Percentiles rank a stretch among this genome's conserved stretches.
Evolutionary conservation across 2,329 filamentous ascomycete genomes (phyloP).

Genomic region (Zymoseptoria crescenta): DNA sequence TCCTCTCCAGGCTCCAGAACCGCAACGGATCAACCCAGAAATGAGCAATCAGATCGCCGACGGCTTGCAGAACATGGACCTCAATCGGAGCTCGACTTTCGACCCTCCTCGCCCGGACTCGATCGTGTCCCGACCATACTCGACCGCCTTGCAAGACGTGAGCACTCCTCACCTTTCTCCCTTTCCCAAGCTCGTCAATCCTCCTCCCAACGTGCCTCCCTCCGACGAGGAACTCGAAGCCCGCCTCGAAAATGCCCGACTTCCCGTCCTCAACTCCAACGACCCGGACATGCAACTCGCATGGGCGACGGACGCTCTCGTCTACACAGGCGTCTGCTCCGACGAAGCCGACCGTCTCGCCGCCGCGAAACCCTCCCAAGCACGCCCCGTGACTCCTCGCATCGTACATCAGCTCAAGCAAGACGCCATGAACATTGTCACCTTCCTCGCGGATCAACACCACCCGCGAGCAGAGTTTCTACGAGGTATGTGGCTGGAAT

Average conservation of each 20-base stretch:
- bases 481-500: slow-evolving; percentile 93
- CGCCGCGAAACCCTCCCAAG: slow-evolving; percentile 32
- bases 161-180: slow-evolving; percentile 76
- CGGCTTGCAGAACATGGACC: slow-evolving; percentile 81
- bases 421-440: slow-evolving; percentile 87
- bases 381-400: slow-evolving; percentile 68
- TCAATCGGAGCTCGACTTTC: slow-evolving; percentile 19
- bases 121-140: neutral
- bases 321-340: slow-evolving; percentile 76
- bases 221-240: slow-evolving; percentile 92
- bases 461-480: slow-evolving; percentile 94
- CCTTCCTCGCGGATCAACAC: slow-evolving; percentile 79
- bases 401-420: slow-evolving; percentile 80
- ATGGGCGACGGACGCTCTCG: slow-evolving; percentile 88
- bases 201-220: slow-evolving; percentile 80
- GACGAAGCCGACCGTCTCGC: slow-evolving; percentile 66
- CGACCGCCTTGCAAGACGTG: slow-evolving; percentile 19
- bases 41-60: slow-evolving; percentile 96
- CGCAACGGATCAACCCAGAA: slow-evolving; percentile 59
- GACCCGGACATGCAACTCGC: slow-evolving; percentile 94
- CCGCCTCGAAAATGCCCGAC: slow-evolving; percentile 74
- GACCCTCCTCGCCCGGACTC: slow-evolving; percentile 4
- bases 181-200: slow-evolving; percentile 74
- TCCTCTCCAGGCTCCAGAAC: slow-evolving; percentile 61
- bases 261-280: slow-evolving; percentile 81